Evolutionary conservation across 75 land plant species (phyloP).

Genomic region (Larix kaempferi): DNA sequence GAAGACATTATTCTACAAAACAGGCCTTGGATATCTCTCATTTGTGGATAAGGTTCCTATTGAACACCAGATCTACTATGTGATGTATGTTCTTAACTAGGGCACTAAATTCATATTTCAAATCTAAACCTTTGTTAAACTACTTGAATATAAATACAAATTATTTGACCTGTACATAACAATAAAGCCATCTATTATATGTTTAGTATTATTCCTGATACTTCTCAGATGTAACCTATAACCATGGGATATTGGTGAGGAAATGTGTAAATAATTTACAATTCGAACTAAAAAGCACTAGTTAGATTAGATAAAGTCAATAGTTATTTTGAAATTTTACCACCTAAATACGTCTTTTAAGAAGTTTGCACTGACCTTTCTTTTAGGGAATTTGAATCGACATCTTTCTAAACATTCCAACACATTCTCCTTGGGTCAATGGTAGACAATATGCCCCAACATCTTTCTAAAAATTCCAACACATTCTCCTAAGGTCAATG

Average conservation of each 20-base stretch:
- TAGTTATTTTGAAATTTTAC: too few species aligned
- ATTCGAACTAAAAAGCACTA: neutral
- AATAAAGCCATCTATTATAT: constrained; percentile 47
- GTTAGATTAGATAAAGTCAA: constrained; percentile 5
- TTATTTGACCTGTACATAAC: constrained; percentile 57
- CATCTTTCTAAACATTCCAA: constrained; percentile 64
- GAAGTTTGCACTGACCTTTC: constrained; percentile 81
- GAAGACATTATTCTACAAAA: too few species aligned
- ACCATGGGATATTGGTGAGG: neutral
- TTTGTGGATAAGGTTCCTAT: too few species aligned
- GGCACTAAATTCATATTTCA: too few species aligned
- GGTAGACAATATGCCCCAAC: too few species aligned
- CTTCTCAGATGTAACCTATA: constrained; percentile 80
- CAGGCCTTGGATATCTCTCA: too few species aligned
- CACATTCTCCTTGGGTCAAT: constrained; percentile 65
- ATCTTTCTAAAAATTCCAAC: constrained; percentile 61
- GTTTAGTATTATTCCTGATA: constrained; percentile 94
- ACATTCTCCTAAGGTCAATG: constrained; percentile 71
- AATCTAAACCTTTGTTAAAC: too few species aligned
- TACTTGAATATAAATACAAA: too few species aligned
- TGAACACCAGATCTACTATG: too few species aligned
- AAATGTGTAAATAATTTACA: neutral
- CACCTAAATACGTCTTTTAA: constrained; percentile 37
- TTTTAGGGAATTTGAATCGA: constrained; percentile 67
- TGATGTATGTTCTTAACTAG: too few species aligned